Evolutionary conservation across 139 green algal species (phyloP).

Genomic region (Prasinococcaceae sp.): DNA sequence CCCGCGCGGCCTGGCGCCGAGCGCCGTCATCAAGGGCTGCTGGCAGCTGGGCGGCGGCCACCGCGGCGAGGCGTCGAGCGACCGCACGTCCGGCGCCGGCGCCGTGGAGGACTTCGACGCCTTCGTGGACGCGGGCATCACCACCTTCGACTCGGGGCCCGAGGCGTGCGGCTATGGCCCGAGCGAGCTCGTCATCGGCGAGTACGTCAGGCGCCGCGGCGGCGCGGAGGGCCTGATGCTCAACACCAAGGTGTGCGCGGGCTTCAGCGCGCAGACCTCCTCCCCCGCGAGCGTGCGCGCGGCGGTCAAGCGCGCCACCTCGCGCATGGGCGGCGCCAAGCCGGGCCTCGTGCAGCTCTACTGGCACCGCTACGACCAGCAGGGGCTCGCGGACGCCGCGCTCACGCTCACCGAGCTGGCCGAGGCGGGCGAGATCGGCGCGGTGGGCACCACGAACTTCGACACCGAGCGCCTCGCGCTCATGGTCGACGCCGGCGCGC

Average conservation of each 20-base stretch:
- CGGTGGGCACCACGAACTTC: constrained; percentile 76
- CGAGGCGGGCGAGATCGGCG: constrained; percentile 32
- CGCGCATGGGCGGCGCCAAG: constrained; percentile 20
- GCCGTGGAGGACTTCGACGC: constrained; percentile 45
- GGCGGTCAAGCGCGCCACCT: constrained; percentile 17
- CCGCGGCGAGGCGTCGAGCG: constrained; percentile 38
- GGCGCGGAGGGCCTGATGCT: constrained; percentile 41
- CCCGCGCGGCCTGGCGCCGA: constrained; percentile 1
- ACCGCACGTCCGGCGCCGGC: constrained; percentile 45
- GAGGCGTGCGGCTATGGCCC: constrained; percentile 62
- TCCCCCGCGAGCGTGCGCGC: constrained; percentile 40
- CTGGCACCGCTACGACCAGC: constrained; percentile 37
- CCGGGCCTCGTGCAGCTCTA: constrained; percentile 60
- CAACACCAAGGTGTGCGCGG: constrained; percentile 67
- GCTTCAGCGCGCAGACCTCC: constrained; percentile 28
- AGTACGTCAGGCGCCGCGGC: constrained; percentile 29
- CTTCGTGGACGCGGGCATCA: constrained; percentile 51
- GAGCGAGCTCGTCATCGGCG: constrained; percentile 60
- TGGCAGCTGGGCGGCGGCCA: constrained; percentile 65
- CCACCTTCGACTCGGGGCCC: constrained; percentile 49
- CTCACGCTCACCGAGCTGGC: constrained; percentile 39
- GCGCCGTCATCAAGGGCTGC: constrained; percentile 42
- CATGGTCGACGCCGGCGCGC: constrained; percentile 50
- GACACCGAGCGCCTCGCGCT: constrained; percentile 45
- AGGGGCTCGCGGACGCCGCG: constrained; percentile 45